Evolutionary conservation across 2,329 filamentous ascomycete genomes (phyloP).

Genomic region (Taxawa tesnikishii): DNA sequence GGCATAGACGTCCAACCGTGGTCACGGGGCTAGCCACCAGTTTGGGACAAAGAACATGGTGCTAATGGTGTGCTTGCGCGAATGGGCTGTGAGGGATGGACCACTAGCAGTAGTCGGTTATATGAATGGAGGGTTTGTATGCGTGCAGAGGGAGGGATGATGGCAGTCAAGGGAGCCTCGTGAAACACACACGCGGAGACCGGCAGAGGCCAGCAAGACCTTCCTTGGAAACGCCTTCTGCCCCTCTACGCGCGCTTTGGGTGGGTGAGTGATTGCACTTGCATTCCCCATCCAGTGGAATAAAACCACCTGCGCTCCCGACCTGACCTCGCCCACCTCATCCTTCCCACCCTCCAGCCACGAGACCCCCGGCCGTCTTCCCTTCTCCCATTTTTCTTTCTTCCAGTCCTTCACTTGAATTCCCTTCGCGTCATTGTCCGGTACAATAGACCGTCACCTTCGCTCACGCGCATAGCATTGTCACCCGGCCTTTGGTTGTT

Average conservation of each 20-base stretch:
- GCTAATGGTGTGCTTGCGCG: background rate
- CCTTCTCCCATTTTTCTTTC: background rate
- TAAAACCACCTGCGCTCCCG: background rate
- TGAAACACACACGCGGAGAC: background rate
- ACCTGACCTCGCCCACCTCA: background rate
- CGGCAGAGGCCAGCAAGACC: background rate
- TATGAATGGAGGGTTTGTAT: no score
- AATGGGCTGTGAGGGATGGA: background rate
- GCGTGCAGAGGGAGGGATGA: no score
- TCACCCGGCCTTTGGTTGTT: no score
- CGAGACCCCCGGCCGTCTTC: background rate
- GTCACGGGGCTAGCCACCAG: no score
- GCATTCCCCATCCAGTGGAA: no score
- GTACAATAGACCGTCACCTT: background rate
- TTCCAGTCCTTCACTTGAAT: background rate
- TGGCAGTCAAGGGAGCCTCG: background rate
- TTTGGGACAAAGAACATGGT: background rate
- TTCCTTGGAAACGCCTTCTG: background rate
- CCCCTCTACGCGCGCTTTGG: background rate
- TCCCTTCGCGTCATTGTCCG: background rate
- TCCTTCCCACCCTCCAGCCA: background rate
- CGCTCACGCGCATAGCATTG: background rate
- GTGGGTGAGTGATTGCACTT: background rate
- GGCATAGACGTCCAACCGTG: no score
- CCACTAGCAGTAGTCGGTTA: no score